These are phyloP conservation scores for Pezicula neosporulosa DNA, from an alignment of 2,329 filamentous ascomycete genomes.

Conservation along the genomic window DNA sequence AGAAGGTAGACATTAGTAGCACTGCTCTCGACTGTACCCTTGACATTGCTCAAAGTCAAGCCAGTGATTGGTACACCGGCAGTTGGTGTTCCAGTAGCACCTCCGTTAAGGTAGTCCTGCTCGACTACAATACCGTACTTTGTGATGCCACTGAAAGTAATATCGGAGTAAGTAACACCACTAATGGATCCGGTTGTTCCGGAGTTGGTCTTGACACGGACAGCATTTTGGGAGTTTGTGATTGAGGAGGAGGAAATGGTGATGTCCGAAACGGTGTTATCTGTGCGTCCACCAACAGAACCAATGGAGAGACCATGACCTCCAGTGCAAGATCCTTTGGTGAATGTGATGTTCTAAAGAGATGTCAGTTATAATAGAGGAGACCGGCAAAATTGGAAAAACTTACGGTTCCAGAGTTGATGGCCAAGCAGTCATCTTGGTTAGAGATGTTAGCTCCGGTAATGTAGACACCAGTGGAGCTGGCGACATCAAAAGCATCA, in stretches of 20 bases:
- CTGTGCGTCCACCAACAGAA: conserved; percentile 50
- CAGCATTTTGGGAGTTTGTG: conserved; percentile 46
- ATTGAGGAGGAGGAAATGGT: conserved; percentile 44
- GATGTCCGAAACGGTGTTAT: conserved; percentile 52
- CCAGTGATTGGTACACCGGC: conserved; percentile 46
- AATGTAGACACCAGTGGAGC: conserved; percentile 43
- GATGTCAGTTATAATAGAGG: conserved; percentile 25
- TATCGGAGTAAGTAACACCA: conserved; percentile 48
- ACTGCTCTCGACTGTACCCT: conserved; percentile 35
- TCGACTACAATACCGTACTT: conserved; percentile 52
- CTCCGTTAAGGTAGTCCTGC: conserved; percentile 51
- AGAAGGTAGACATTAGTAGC: conserved; percentile 44
- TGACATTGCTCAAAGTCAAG: conserved; percentile 39
- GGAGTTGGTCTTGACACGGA: conserved; percentile 55
- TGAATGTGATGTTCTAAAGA: conserved; percentile 29
- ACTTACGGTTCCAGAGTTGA: conserved; percentile 47
- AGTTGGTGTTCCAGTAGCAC: conserved; percentile 42
- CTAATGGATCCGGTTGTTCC: conserved; percentile 48
- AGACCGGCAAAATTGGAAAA: conserved; percentile 23
- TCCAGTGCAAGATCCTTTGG: conserved; percentile 18
- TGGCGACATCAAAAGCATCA: conserved; percentile 48
- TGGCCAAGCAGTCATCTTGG: conserved; percentile 56
- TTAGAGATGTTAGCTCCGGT: conserved; percentile 47
- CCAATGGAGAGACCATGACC: conserved; percentile 50
- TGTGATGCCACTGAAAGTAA: conserved; percentile 44